Evolutionary conservation across 2,329 filamentous ascomycete genomes (phyloP), one percentile per base, ranked within the genome.

Genomic region (Alternaria rosae): DNA sequence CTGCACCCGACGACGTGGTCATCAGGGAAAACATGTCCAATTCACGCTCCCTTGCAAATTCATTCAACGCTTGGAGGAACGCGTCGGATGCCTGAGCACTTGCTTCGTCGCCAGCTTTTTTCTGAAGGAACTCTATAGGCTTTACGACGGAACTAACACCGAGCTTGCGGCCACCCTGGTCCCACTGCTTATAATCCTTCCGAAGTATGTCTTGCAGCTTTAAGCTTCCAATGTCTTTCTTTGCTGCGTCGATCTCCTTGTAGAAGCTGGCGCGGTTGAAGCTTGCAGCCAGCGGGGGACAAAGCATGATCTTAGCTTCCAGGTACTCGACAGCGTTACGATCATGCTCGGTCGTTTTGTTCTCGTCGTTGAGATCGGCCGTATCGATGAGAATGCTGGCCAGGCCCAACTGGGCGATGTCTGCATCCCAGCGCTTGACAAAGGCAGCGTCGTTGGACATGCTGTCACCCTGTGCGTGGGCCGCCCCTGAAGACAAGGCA

Each of bases 141-240:
- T 88, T 88, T 4, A 91, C 87, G 3, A 90, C 83, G 43, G 87
- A 87, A 70, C 87, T 87, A 57, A 92, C 87, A n/a, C 92, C 92
- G 5, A 94, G 83, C 17, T 80, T 83, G 38, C 88, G 74, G 0
- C 69, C 77, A 54, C 78, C 80, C 11, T 81, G 81, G 11, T 80
- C 81, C 92, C 92, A 95, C 73, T 91, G 85, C 81, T 96, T 96
- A 80, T 94, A 96, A 79, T 96, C 92, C 77, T 94, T 94, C 66
- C 91, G 85, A 54, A 94, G 79, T 41, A 94, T 85, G 69, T 94
- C 92, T 21, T 85, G 81, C 67, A 93, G 78, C 38, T 80, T 82
- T 47, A 95, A 79, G 0, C 74, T 69, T 3, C 85, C 86, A 54
- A 95, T 84, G 67, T 93, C 86, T 65, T 88, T 85, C 78, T 94